Evolutionary conservation across 371 early-diverging fungal species (phyloP), one percentile per base, ranked within the genome.

Genomic region (Dichotomocladium elegans): DNA sequence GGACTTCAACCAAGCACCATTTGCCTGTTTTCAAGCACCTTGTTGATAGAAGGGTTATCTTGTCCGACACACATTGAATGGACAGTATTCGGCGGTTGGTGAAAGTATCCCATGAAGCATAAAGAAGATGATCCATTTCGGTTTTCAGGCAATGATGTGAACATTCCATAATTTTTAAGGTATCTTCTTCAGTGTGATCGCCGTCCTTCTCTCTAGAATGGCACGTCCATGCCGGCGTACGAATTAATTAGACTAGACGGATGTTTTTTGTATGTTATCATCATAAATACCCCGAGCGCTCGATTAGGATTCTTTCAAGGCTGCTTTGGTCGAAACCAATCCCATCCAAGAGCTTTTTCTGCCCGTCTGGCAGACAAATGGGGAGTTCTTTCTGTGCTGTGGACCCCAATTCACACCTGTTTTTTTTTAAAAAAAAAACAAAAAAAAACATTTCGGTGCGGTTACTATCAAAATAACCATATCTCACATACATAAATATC

Each of bases 321-420:
- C 19, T 47, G 29, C 17, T 28, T n/a, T 15, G 3, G 31, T 47
- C 29, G 30, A 29, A 30, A 4, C 62, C 62, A 31, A 57, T 31
- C 2, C 57, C 62, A 53, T 62, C 55, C 41, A 58, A 46, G 1
- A 62, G 30, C 35, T 51, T 57, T 24, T 53, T 54, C 12, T 57
- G 44, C 1, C 41, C 45, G 8, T 51, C 58, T 34, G 27, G 17
- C 3, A 53, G 27, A 44, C 53, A 61, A 19, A 61, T 30, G 8
- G 34, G 30, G 33, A 56, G 30, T 33, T 55, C 41, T 30, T 61
- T 61, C 24, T 53, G 53, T 25, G 55, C 31, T 6, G n/a, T 41
- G 3, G 51, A 41, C 1, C 45, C 45, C 22, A 53, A 58, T 10
- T 58, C 56, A 26, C 57, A 53, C 53, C 57, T 61, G 24, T 52